Conservation (phyloP, 805 yeast species). For the Wickerhamiella musiphila region DNA sequence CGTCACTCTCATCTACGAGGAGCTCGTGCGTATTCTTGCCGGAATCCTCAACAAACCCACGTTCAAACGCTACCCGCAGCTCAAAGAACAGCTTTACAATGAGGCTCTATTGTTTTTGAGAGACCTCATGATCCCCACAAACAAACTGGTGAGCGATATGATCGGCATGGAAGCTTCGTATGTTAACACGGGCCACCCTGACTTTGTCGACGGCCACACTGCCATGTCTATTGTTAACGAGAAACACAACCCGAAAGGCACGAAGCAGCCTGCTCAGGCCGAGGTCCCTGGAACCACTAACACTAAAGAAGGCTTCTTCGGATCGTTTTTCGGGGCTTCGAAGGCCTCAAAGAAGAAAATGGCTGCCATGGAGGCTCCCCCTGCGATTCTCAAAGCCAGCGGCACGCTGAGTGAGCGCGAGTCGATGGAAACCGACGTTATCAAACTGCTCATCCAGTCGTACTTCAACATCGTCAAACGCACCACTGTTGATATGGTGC, state of each 20-base stretch:
- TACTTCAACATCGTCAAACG: slow-evolving; percentile 87
- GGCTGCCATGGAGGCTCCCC: slow-evolving; percentile 95
- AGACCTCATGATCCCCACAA: slow-evolving; percentile 68
- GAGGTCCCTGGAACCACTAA: slow-evolving; percentile 6
- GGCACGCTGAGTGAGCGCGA: slow-evolving; percentile 91
- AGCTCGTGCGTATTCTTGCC: slow-evolving; percentile 73
- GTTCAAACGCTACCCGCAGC: slow-evolving; percentile 75
- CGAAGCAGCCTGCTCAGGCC: slow-evolving; percentile 38
- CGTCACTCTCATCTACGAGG: slow-evolving; percentile 82
- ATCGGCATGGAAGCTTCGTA: slow-evolving; percentile 80
- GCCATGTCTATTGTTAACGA: slow-evolving; percentile 91
- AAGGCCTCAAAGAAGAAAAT: slow-evolving; percentile 63
- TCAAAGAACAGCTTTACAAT: slow-evolving; percentile 72
- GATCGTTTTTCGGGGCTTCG: slow-evolving; percentile 83
- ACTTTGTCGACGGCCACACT: slow-evolving; percentile 80
- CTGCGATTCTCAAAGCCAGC: slow-evolving; percentile 80
- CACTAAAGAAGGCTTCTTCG: slow-evolving; percentile 57
- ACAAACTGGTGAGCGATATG: slow-evolving; percentile 65
- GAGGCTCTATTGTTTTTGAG: slow-evolving; percentile 67
- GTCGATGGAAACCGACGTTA: slow-evolving; percentile 91
- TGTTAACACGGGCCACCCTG: slow-evolving; percentile 96
- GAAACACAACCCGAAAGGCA: slow-evolving; percentile 71
- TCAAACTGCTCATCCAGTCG: slow-evolving; percentile 75
- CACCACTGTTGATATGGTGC: slow-evolving; percentile 83
- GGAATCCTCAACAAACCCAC: slow-evolving; percentile 70